These are phyloP conservation scores for Acanthamoeba divionensis DNA, from an alignment of 208 protist genomes.

Conservation along the genomic window DNA sequence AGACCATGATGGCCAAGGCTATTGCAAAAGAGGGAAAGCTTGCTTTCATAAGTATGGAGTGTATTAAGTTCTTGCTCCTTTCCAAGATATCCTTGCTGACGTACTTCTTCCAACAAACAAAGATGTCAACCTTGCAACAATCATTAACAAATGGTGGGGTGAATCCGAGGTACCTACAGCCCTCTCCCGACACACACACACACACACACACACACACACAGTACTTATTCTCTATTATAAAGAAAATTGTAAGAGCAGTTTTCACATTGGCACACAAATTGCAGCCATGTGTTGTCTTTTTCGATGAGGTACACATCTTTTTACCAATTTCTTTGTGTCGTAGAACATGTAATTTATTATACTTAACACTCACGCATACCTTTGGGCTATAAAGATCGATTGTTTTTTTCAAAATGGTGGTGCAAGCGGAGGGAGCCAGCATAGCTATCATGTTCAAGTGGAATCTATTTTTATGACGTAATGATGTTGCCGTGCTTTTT, in stretches of 20 bases:
- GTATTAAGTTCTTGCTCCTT: neutral
- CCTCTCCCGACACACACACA: neutral
- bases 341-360: no score
- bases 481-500: neutral
- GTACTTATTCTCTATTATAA: neutral
- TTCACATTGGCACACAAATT: constrained; percentile 44
- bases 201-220: neutral
- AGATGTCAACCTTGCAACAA: constrained; percentile 10
- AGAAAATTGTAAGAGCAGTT: constrained; percentile 13
- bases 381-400: neutral
- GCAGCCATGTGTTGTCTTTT: constrained; percentile 22
- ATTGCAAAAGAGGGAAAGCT: constrained; percentile 45
- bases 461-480: constrained; percentile 26
- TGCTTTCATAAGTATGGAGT: constrained; percentile 2
- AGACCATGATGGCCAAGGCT: constrained; percentile 50
- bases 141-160: constrained; percentile 26
- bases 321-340: no score
- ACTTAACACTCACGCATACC: no score
- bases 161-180: neutral
- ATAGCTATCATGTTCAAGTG: neutral
- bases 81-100: no score
- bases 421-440: neutral
- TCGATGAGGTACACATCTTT: neutral
- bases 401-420: constrained; percentile 13
- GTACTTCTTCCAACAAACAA: no score